Evolutionary conservation across 192 early-diverging fungal genomes (phyloP).

Genomic region (Allomyces macrogynus): DNA sequence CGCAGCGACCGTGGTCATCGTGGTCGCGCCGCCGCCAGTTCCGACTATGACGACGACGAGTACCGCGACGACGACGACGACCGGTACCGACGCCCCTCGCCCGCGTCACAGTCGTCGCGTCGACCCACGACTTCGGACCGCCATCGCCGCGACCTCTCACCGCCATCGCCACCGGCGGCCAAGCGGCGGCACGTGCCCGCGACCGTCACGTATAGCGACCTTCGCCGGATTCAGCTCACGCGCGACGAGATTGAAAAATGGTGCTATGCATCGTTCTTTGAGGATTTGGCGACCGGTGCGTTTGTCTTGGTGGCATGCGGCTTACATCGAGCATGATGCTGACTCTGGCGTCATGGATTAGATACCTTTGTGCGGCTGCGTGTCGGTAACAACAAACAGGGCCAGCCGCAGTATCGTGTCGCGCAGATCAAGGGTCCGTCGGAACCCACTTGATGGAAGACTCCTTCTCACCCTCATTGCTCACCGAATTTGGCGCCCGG

Average conservation of each 20-base stretch:
- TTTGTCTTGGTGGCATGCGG: constrained; percentile 9
- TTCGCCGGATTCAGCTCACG: constrained; percentile 36
- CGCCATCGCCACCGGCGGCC: constrained; percentile 2
- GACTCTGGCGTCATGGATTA: background rate
- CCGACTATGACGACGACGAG: background rate
- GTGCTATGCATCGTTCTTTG: constrained; percentile 50
- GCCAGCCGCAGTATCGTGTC: constrained; percentile 35
- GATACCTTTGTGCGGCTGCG: constrained; percentile 36
- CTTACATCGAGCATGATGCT: background rate
- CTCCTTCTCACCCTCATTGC: background rate
- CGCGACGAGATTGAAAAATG: constrained; percentile 49
- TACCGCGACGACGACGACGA: constrained; percentile 2
- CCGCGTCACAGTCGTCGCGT: background rate
- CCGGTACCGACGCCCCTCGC: background rate
- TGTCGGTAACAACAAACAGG: constrained; percentile 33
- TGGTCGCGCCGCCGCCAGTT: background rate
- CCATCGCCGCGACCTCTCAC: constrained; percentile 6
- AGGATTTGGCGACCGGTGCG: constrained; percentile 28
- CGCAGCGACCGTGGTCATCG: background rate
- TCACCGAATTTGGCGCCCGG: constrained; percentile 8
- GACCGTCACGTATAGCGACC: constrained; percentile 28
- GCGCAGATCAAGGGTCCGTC: constrained; percentile 21
- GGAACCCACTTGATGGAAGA: background rate
- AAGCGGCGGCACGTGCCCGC: background rate
- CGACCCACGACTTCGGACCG: background rate